Percentiles rank a stretch among this genome's conserved stretches.
Conservation (phyloP, 1,139 yeast species). For the Kodamaea derodonti region DNA sequence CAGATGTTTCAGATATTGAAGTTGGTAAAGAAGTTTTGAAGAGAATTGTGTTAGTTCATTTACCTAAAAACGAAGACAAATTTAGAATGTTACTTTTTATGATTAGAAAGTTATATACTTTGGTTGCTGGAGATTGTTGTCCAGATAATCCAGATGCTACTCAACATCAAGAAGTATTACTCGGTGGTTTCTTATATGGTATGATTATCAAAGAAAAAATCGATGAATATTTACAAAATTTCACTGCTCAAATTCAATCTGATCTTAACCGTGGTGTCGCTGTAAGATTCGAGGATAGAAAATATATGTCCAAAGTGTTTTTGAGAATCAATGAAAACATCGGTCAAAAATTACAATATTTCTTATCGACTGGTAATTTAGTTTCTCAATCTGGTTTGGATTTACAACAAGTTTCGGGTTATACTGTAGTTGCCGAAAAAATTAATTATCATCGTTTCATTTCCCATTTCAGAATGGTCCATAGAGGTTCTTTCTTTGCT, state of each 20-base stretch:
- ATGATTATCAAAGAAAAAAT: slow-evolving; percentile 95
- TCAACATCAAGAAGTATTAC: slow-evolving; percentile 93
- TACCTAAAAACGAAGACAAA: slow-evolving; percentile 69
- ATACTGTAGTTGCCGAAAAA: slow-evolving; percentile 97
- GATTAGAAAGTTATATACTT: slow-evolving; percentile 90
- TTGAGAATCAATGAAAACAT: slow-evolving; percentile 84
- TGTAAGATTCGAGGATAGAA: slow-evolving; percentile 77
- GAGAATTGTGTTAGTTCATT: slow-evolving; percentile 86
- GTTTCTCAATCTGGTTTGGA: slow-evolving; percentile 97
- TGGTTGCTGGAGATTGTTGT: slow-evolving; percentile 95
- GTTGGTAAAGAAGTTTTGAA: slow-evolving; percentile 84
- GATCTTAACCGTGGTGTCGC: slow-evolving; percentile 82
- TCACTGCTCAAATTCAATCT: slow-evolving; percentile 69
- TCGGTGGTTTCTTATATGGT: slow-evolving; percentile 95
- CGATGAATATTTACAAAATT: slow-evolving; percentile 80
- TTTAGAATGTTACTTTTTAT: slow-evolving; percentile 84
- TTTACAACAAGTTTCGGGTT: slow-evolving; percentile 97
- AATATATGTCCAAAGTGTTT: slow-evolving; percentile 78
- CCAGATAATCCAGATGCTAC: slow-evolving; percentile 99
- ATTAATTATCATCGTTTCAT: slow-evolving; percentile 95
- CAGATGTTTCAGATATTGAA: slow-evolving; percentile 82
- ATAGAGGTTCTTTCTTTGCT: slow-evolving; percentile 98
- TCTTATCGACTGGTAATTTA: slow-evolving; percentile 93
- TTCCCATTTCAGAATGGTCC: slow-evolving; percentile 98
- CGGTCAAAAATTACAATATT: slow-evolving; percentile 91